Base-by-base conservation (phyloP, 2,329 filamentous ascomycete species). In the Scedosporium dehoogii region DNA sequence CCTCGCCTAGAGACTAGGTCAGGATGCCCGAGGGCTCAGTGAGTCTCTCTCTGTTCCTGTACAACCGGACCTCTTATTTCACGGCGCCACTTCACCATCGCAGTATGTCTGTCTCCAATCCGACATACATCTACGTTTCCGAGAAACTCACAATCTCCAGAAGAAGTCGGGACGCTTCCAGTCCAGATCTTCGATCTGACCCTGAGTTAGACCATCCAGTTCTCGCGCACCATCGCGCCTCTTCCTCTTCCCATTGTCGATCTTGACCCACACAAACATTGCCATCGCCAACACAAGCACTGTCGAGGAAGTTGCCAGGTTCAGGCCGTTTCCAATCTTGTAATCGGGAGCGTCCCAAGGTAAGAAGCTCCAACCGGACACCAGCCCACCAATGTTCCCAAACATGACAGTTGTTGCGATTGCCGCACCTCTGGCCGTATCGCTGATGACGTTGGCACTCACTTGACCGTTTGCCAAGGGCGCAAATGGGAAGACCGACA, bases 331-430 rank as follows among this genome's bases (percentile, higher is more conserved):
- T 1, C 88, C 88, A 63, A 90, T 89, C 64, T 78, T 84, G 68
- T 85, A 91, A 63, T 90, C 72, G 0, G 88, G 88, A 0, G 68
- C 81, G 68, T 90, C 87, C 66, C 75, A 82, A 0, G 81, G 80
- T 16, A 89, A 68, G 72, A 87, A 89, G 1, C 78, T 80, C 85
- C 86, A 89, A 0, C 84, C 87, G 1, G 82, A 80, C 62, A 88
- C 79, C 38, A 90, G 70, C 0, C 87, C 88, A 2, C 88, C 88
- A n/a, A 90, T 70, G 62, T 90, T 90, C 25, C 87, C 88, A 25
- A 89, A 75, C 87, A 90, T 90, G 69, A 90, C 73, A 56, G 84
- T 85, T 0, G 81, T 83, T 18, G 83, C 86, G 55, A 90, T 88
- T 3, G 85, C 86, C 0, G 85, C 81, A 9, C 83, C 84, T 14